A percentile compares a stretch with the other conserved stretches of the same genome.
phyloP scores from a whole-genome alignment of 1,284 basidiomycete species.

The Cryptococcus neoformans region DNA sequence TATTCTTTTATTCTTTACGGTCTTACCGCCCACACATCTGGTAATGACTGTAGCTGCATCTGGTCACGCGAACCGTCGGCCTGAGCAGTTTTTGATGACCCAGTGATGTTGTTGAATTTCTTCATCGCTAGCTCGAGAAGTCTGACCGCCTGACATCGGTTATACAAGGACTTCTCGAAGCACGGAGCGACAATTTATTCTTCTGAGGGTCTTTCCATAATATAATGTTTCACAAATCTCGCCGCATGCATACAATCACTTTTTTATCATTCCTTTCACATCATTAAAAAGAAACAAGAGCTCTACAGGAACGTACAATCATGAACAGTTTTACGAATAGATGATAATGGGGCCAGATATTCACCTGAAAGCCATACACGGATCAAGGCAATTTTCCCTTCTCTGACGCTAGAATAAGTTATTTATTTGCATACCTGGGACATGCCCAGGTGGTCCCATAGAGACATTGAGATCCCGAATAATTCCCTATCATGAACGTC shows the following conservation, averaged over 20 bases:
- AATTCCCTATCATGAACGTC: constrained; percentile 22
- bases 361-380: background rate
- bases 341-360: too few species aligned
- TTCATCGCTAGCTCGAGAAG: constrained; percentile 45
- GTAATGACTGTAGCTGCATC: background rate
- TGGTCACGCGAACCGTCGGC: background rate
- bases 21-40: constrained; percentile 7
- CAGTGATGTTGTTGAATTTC: constrained; percentile 49
- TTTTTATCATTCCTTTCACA: background rate
- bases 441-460: constrained; percentile 39
- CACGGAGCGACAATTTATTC: constrained; percentile 38
- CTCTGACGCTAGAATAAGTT: constrained; percentile 8
- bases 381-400: background rate
- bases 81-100: constrained; percentile 11
- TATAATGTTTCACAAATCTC: background rate
- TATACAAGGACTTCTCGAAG: constrained; percentile 27
- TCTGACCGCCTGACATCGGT: constrained; percentile 41
- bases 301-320: background rate
- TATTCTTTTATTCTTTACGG: background rate
- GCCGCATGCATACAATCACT: background rate
- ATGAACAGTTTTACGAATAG: too few species aligned
- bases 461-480: constrained; percentile 43
- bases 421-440: constrained; percentile 15
- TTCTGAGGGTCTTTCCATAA: constrained; percentile 37
- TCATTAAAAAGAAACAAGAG: background rate